Evolutionary conservation across 345 rosid genomes (phyloP).

Genomic region (Aegle marmelos): DNA sequence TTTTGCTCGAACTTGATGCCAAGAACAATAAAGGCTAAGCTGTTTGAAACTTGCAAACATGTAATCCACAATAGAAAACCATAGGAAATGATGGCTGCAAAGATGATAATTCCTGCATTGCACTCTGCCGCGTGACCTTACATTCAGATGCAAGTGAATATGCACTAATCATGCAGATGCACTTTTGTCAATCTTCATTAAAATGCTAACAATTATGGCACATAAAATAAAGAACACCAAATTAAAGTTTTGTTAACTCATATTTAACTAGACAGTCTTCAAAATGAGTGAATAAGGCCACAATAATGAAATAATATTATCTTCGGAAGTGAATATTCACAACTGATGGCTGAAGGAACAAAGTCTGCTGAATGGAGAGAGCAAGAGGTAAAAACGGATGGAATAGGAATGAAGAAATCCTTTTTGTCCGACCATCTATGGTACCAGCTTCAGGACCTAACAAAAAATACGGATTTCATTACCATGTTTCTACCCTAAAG

Average conservation of each 20-base stretch:
- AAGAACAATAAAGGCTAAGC: neutral
- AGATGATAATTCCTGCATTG: neutral
- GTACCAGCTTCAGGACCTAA: constrained; percentile 92
- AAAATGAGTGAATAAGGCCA: neutral
- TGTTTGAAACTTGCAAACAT: neutral
- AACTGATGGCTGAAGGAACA: constrained; percentile 65
- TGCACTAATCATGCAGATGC: neutral
- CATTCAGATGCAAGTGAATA: neutral
- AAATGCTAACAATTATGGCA: neutral
- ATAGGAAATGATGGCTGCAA: neutral
- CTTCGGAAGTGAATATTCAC: constrained; percentile 89
- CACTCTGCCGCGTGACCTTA: neutral
- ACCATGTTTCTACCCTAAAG: neutral
- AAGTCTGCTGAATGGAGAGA: constrained; percentile 78
- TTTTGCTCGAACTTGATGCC: neutral
- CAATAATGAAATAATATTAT: constrained; percentile 24
- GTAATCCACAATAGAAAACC: neutral
- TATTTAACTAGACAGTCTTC: neutral
- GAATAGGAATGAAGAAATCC: constrained; percentile 76
- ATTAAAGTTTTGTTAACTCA: neutral
- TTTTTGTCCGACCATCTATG: constrained; percentile 59
- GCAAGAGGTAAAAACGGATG: constrained; percentile 92
- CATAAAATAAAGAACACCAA: neutral
- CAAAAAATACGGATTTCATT: constrained; percentile 11
- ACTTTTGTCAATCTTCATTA: neutral